Conservation (phyloP, 2,329 filamentous ascomycete species). For the Furcasterigmium furcatum region DNA sequence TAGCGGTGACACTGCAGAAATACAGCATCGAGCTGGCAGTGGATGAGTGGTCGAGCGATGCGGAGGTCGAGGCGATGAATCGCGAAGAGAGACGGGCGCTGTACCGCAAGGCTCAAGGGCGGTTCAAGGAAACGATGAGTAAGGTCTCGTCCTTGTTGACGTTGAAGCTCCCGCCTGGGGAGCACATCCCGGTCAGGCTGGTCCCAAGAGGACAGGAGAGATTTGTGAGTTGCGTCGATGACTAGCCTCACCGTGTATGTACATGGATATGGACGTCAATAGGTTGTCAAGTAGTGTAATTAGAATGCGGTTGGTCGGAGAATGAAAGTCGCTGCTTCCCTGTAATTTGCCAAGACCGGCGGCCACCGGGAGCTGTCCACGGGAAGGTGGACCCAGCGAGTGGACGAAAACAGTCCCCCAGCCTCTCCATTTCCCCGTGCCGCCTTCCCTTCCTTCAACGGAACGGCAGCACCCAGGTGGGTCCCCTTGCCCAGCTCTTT, state of each 20-base stretch:
- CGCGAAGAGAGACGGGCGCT: constrained; percentile 41
- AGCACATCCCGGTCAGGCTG: constrained; percentile 62
- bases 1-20: constrained; percentile 52
- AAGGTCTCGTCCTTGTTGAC: constrained; percentile 64
- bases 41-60: constrained; percentile 52
- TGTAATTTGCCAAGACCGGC: no score
- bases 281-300: no score
- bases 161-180: constrained; percentile 62
- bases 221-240: constrained; percentile 47
- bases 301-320: no score
- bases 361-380: no score
- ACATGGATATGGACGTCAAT: no score
- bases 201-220: constrained; percentile 68
- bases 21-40: constrained; percentile 71
- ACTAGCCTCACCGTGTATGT: not conserved
- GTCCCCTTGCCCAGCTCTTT: constrained; percentile 2
- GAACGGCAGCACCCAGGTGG: not conserved
- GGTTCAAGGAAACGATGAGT: constrained; percentile 48
- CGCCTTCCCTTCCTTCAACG: not conserved
- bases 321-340: no score
- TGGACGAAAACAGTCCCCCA: no score
- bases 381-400: no score
- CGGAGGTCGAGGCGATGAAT: constrained; percentile 50
- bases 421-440: not conserved
- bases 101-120: constrained; percentile 59